These are phyloP conservation scores for Solanum lycopersicoides DNA, from an alignment of 257 asterid species.

Conservation along the genomic window DNA sequence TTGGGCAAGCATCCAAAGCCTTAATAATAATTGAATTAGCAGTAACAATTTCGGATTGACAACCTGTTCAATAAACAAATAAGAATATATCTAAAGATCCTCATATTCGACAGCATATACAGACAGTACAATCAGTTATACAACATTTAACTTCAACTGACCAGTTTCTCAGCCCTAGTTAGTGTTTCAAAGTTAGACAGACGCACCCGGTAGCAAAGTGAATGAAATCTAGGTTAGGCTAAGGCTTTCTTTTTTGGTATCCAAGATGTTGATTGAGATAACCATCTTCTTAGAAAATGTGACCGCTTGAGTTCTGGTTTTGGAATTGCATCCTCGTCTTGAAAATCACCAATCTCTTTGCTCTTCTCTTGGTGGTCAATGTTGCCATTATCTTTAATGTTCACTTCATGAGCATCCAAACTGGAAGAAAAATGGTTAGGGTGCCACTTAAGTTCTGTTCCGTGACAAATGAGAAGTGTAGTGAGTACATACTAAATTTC, in stretches of 20 bases:
- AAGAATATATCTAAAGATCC: neutral
- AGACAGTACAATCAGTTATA: neutral
- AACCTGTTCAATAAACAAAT: neutral
- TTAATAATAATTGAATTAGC: neutral
- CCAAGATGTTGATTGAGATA: conserved; percentile 22
- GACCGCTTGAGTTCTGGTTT: conserved; percentile 10
- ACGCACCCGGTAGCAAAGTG: neutral
- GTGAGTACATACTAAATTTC: neutral
- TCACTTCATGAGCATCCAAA: neutral
- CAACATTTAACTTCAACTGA: neutral
- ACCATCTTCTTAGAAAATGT: conserved; percentile 21
- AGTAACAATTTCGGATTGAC: neutral
- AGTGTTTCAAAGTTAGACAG: neutral
- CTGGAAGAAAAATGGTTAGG: neutral
- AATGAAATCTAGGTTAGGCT: neutral
- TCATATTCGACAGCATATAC: neutral
- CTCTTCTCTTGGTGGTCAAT: conserved; percentile 5
- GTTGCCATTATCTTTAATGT: neutral
- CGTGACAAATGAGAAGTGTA: neutral
- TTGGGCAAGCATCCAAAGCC: neutral
- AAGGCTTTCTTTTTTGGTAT: neutral
- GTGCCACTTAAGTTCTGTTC: neutral
- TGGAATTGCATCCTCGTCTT: conserved; percentile 8
- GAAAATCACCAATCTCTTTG: neutral
- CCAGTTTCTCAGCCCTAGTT: neutral